Conservation (phyloP, 768 basidiomycete genomes). For the Krasilnikovozyma curviuscula region DNA sequence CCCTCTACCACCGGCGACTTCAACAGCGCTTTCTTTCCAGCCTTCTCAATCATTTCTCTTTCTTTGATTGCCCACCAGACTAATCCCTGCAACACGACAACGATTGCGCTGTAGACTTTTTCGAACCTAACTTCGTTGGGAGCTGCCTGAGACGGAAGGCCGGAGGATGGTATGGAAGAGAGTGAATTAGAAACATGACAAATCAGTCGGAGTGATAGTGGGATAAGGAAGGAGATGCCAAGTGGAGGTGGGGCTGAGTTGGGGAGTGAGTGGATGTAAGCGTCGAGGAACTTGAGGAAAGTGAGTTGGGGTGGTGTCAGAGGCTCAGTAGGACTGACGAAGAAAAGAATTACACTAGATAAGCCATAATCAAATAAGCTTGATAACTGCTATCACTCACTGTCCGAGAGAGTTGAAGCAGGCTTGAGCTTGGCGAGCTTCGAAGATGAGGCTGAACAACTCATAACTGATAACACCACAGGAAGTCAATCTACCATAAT, state of each 20-base stretch:
- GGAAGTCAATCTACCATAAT: background rate
- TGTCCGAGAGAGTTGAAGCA: conserved; percentile 43
- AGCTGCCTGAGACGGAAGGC: conserved; percentile 24
- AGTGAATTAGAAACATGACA: background rate
- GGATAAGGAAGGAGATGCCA: conserved; percentile 35
- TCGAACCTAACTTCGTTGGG: conserved; percentile 12
- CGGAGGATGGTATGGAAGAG: conserved; percentile 20
- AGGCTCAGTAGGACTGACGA: conserved; percentile 42
- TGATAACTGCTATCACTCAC: conserved; percentile 29
- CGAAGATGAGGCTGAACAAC: conserved; percentile 31
- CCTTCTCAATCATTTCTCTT: conserved; percentile 32
- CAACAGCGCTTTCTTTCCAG: conserved; percentile 9
- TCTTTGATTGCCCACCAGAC: conserved; percentile 34
- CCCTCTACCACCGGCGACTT: conserved; percentile 13
- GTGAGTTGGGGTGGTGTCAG: conserved; percentile 70
- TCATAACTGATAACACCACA: conserved; percentile 1
- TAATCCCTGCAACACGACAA: conserved; percentile 58
- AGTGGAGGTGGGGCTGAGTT: background rate
- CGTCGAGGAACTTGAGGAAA: conserved; percentile 72
- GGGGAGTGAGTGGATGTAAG: conserved; percentile 39
- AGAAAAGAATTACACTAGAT: background rate
- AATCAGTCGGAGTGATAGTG: conserved; percentile 42
- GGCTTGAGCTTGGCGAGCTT: conserved; percentile 38
- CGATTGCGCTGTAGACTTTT: conserved; percentile 56
- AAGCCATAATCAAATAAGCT: conserved; percentile 6